These are phyloP conservation scores for Vitis hybrid DNA, from an alignment of 177 flowering plant genomes.

Conservation along the genomic window DNA sequence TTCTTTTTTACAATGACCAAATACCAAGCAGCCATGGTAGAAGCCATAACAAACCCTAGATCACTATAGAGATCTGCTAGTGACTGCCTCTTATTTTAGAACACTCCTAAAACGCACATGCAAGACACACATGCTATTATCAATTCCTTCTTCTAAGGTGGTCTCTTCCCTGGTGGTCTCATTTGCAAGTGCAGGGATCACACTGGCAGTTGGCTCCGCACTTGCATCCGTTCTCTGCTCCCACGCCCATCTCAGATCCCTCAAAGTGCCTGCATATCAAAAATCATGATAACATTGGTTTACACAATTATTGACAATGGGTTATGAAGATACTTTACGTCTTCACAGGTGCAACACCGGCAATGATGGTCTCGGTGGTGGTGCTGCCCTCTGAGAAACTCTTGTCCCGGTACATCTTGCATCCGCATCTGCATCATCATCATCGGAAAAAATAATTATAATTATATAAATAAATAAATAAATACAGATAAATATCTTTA, in stretches of 20 bases:
- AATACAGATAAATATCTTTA: not conserved
- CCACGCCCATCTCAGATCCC: slow-evolving; percentile 45
- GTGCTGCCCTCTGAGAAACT: slow-evolving; percentile 41
- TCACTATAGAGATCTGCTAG: too few species aligned
- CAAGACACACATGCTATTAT: too few species aligned
- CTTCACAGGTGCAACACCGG: slow-evolving; percentile 56
- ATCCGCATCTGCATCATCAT: slow-evolving; percentile 30
- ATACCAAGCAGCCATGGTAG: too few species aligned
- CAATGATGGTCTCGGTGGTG: slow-evolving; percentile 35
- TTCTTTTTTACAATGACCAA: too few species aligned
- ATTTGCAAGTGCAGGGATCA: slow-evolving; percentile 67
- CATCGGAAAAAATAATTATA: not conserved
- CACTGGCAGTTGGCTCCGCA: slow-evolving; percentile 73
- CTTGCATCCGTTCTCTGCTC: slow-evolving; percentile 62
- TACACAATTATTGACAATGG: not conserved
- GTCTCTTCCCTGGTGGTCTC: slow-evolving; percentile 8
- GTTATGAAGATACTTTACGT: slow-evolving; percentile 17
- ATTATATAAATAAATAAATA: slow-evolving; percentile 2
- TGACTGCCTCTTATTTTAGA: too few species aligned
- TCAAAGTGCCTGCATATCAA: slow-evolving; percentile 35
- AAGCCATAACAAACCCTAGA: too few species aligned
- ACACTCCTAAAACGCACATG: too few species aligned
- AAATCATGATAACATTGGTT: not conserved
- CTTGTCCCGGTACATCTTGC: slow-evolving; percentile 66
- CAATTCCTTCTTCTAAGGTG: too few species aligned